These are phyloP conservation scores for Apiospora saccharicola DNA, from an alignment of 2,329 filamentous ascomycete species.

Conservation along the genomic window DNA sequence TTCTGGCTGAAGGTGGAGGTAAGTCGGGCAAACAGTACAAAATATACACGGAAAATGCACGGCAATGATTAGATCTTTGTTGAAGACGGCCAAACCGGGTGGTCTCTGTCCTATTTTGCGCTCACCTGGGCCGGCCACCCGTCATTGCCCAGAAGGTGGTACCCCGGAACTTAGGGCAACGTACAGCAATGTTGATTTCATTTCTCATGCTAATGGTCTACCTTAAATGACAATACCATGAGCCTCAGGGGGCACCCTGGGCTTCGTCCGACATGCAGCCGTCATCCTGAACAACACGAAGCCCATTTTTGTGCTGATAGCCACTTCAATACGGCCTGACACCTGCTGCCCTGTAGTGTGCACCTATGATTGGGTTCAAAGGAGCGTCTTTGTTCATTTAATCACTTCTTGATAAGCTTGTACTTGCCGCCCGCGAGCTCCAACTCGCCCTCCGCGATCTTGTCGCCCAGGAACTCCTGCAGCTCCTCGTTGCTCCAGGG, in stretches of 20 bases:
- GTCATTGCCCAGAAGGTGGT: not conserved
- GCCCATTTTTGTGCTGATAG: too few relatives aligned
- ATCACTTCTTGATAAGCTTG: constrained; percentile 65
- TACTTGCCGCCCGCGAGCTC: constrained; percentile 77
- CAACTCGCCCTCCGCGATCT: constrained; percentile 76
- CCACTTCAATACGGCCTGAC: too few relatives aligned
- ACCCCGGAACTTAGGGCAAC: not conserved
- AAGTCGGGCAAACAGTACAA: too few relatives aligned
- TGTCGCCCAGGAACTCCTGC: constrained; percentile 78
- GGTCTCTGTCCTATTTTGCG: too few relatives aligned
- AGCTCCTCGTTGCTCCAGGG: constrained; percentile 90
- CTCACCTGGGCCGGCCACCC: not conserved
- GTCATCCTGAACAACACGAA: not conserved
- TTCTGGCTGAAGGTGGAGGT: too few relatives aligned
- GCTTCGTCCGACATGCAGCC: not conserved
- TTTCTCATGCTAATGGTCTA: not conserved
- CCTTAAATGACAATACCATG: not conserved
- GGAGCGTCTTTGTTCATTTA: not conserved
- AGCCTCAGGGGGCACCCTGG: not conserved
- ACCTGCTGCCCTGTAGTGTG: not conserved
- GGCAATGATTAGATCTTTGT: too few relatives aligned
- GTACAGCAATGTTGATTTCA: not conserved
- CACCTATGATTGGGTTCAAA: not conserved
- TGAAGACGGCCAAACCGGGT: too few relatives aligned
- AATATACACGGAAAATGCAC: too few relatives aligned